phyloP scores from a whole-genome alignment of 169 alveolate species.

The Babesia caballi region DNA sequence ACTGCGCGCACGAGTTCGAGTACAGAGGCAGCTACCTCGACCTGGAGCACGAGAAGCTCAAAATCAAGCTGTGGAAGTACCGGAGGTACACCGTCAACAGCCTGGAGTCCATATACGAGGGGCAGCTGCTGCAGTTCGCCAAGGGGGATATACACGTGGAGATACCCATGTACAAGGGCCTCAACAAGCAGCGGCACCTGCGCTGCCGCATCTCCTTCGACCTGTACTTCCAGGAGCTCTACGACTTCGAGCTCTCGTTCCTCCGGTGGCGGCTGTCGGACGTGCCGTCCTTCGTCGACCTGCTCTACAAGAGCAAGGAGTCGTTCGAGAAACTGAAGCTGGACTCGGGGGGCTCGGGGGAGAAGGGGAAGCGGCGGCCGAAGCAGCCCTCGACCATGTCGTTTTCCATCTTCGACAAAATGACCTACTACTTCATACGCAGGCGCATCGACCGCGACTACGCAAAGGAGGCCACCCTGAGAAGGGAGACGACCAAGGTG shows the following conservation, averaged over 20 bases:
- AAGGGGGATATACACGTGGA: slow-evolving; percentile 70
- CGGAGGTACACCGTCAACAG: slow-evolving; percentile 71
- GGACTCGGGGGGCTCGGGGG: background rate
- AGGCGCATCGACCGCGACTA: slow-evolving; percentile 13
- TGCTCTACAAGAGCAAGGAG: slow-evolving; percentile 28
- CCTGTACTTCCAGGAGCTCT: slow-evolving; percentile 73
- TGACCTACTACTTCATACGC: slow-evolving; percentile 27
- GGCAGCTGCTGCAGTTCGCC: slow-evolving; percentile 69
- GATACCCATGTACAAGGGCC: slow-evolving; percentile 68
- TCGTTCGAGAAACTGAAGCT: background rate
- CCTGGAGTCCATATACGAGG: slow-evolving; percentile 80
- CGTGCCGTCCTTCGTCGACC: slow-evolving; percentile 52
- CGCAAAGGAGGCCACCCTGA: background rate
- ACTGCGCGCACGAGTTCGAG: slow-evolving; percentile 76
- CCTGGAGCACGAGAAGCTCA: slow-evolving; percentile 78
- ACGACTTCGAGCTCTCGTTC: slow-evolving; percentile 74
- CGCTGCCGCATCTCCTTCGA: slow-evolving; percentile 70
- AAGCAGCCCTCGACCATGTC: background rate
- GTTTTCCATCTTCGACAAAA: slow-evolving; percentile 22
- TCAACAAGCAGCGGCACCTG: slow-evolving; percentile 60
- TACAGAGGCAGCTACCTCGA: slow-evolving; percentile 81
- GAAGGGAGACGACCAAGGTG: background rate
- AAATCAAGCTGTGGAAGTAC: slow-evolving; percentile 80
- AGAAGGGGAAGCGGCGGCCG: background rate
- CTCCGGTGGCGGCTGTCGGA: slow-evolving; percentile 65